Base-by-base conservation (phyloP, 495 filamentous ascomycete species). In the Penicillium cosmopolitanum region DNA sequence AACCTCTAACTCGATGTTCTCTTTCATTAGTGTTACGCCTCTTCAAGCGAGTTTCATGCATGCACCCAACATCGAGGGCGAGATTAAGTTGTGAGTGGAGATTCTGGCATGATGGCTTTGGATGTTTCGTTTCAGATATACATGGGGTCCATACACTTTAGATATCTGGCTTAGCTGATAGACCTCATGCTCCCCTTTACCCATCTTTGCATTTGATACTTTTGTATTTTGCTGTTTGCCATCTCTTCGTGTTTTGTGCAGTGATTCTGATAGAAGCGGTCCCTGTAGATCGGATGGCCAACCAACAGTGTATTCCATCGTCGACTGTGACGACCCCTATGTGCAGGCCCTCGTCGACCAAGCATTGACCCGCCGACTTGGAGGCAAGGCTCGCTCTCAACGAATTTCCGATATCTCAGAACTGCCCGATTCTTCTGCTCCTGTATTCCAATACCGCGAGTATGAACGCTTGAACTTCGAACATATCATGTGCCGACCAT, bases 1-100 rank as follows among this genome's bases (percentile, higher is more conserved):
- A 31, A 31, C 23, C 9, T 13, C 51, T 43, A 18, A 48, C 36
- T 2, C 4, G 4, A 31, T 21, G 4, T 47, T 38, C 52, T n/a
- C 35, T 55, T 47, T 42, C 31, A 5, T 34, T 64, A 96, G 92
- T 77, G 84, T 98, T 50, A 97, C 95, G 18, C 91, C 94, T 23
- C 77, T 98, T 54, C 90, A 89, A 71, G 93, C 93, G 18, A 96
- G 96, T 71, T 98, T 96, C 71, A 92, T 89, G 87, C 91, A 92
- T 75, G 83, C 84, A n/a, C 78, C 84, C 51, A 77, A 77, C 43
- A 75, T 85, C 74, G 66, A 85, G 78, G 82, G 84, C 62, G 93
- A 97, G 81, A 83, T 98, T 63, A 90, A 92, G 80, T 79, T 97
- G 89, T 96, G 87, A 95, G 91, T 95, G 69, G 74, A 73, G 62